phyloP scores from a whole-genome alignment of 2,329 filamentous ascomycete genomes.

The Fusarium sp. region DNA sequence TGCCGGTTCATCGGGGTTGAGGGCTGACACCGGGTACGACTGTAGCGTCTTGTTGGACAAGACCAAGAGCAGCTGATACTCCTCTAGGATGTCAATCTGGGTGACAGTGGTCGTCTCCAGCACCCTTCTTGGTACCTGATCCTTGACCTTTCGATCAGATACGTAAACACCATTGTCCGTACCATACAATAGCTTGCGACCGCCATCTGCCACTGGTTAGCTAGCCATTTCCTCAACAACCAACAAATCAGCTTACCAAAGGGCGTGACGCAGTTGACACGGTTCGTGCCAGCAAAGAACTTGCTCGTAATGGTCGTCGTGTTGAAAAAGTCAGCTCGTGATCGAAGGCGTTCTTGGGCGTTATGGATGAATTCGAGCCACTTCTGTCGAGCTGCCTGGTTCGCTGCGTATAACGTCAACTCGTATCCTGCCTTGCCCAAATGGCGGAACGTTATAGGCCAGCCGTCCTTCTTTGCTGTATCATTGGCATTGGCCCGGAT shows the following conservation, averaged over 20 bases:
- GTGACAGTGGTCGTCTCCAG: conserved; percentile 89
- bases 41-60: conserved; percentile 92
- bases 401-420: conserved; percentile 86
- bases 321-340: conserved; percentile 92
- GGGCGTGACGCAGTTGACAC: conserved; percentile 94
- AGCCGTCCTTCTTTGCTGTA: conserved; percentile 77
- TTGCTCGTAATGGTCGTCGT: conserved; percentile 68
- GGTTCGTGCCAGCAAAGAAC: conserved; percentile 75
- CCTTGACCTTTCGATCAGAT: conserved; percentile 89
- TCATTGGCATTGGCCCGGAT: conserved; percentile 59
- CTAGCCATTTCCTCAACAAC: background rate
- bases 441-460: conserved; percentile 96
- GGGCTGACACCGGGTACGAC: conserved; percentile 86
- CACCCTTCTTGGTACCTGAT: conserved; percentile 81
- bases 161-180: conserved; percentile 95
- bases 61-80: conserved; percentile 91
- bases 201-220: conserved; percentile 74
- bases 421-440: conserved; percentile 96
- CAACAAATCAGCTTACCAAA: conserved; percentile 70
- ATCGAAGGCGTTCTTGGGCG: conserved; percentile 86
- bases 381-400: conserved; percentile 88
- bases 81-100: conserved; percentile 95
- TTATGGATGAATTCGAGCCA: conserved; percentile 96
- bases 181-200: conserved; percentile 91
- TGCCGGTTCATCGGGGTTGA: conserved; percentile 85